Conservation (phyloP, 2,329 filamentous ascomycete species). For the Shiraia bambusicola region DNA sequence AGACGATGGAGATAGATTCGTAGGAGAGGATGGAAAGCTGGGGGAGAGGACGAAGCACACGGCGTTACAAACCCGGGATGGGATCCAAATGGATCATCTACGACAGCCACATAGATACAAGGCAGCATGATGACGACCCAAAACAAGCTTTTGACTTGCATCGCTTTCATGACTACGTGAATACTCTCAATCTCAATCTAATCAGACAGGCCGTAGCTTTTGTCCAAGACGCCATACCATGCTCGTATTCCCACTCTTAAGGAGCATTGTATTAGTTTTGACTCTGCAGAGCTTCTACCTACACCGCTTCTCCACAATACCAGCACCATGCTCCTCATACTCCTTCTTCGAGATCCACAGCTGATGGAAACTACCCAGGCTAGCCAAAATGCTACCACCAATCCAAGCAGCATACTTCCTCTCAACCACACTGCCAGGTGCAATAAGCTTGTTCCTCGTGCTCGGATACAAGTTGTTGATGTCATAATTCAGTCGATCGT, state of each 20-base stretch:
- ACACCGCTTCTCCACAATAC: constrained; percentile 94
- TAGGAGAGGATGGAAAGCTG: constrained; percentile 15
- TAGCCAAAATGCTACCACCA: constrained; percentile 91
- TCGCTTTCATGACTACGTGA: neutral
- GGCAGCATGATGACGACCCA: constrained; percentile 17
- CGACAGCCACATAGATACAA: constrained; percentile 13
- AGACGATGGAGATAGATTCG: constrained; percentile 66
- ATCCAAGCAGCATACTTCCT: constrained; percentile 93
- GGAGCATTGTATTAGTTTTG: no score
- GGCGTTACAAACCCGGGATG: constrained; percentile 20
- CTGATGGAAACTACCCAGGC: constrained; percentile 96
- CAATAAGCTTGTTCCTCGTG: constrained; percentile 82
- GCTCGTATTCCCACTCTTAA: neutral
- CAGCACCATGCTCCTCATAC: constrained; percentile 90
- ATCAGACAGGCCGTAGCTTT: constrained; percentile 1
- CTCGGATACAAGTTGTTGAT: constrained; percentile 79
- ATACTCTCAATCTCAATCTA: constrained; percentile 2
- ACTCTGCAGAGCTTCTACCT: constrained; percentile 58
- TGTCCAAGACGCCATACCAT: constrained; percentile 1
- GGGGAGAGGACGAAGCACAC: neutral
- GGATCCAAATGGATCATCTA: neutral
- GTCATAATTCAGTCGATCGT: constrained; percentile 84
- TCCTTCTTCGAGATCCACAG: constrained; percentile 99
- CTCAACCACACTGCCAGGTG: constrained; percentile 82
- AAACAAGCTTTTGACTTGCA: neutral